These are phyloP conservation scores for Coniferiporia weirii DNA, from an alignment of 1,284 basidiomycete genomes.

Conservation along the genomic window DNA sequence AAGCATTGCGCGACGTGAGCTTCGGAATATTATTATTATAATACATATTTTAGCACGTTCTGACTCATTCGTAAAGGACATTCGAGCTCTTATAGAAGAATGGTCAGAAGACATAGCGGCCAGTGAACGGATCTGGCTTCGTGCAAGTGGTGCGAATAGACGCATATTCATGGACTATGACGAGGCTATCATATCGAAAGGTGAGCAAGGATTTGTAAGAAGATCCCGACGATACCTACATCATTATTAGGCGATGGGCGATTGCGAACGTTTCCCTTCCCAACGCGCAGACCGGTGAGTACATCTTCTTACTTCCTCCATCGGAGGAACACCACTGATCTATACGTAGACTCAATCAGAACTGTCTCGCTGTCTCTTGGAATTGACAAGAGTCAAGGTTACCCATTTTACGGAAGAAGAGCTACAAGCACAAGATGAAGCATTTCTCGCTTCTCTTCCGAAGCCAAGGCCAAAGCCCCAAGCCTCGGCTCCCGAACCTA, in stretches of 20 bases:
- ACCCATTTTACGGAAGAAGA: constrained; percentile 85
- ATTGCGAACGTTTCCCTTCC: constrained; percentile 87
- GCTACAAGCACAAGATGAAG: constrained; percentile 81
- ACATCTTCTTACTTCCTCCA: not conserved
- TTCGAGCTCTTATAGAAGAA: constrained; percentile 71
- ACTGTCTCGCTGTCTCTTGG: constrained; percentile 80
- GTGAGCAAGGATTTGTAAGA: constrained; percentile 19
- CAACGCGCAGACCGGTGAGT: constrained; percentile 84
- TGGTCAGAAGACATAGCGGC: constrained; percentile 81
- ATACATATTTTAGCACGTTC: constrained; percentile 1
- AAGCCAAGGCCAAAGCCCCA: constrained; percentile 57
- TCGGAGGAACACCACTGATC: not conserved
- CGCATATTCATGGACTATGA: constrained; percentile 89
- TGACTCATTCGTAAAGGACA: constrained; percentile 56
- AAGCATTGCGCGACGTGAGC: constrained; percentile 81
- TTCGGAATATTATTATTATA: not conserved
- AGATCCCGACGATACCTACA: not conserved
- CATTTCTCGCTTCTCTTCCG: constrained; percentile 79
- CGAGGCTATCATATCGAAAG: constrained; percentile 54
- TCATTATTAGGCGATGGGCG: constrained; percentile 57
- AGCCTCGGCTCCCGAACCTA: constrained; percentile 26
- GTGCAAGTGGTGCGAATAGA: constrained; percentile 81
- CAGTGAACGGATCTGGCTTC: constrained; percentile 85
- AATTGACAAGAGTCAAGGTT: constrained; percentile 82
- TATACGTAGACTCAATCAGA: constrained; percentile 79